phyloP scores from a whole-genome alignment of 495 filamentous ascomycete species.

The Aspergillus hancockii region DNA sequence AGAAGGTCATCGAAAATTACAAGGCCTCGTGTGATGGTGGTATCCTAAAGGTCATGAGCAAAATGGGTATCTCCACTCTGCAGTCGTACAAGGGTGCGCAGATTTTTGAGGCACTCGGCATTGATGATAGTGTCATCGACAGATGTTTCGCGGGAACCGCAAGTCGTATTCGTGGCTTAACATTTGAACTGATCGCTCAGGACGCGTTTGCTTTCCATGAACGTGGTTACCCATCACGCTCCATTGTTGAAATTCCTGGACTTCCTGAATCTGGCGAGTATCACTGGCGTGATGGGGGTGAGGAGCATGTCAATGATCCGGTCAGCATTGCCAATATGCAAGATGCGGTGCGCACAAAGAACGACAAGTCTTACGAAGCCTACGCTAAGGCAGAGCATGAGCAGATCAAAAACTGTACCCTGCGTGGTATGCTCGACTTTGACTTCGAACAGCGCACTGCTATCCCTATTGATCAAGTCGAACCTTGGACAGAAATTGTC shows the following conservation, averaged over 20 bases:
- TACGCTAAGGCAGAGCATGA: constrained; percentile 95
- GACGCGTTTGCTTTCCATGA: constrained; percentile 98
- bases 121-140: constrained; percentile 94
- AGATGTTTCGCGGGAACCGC: constrained; percentile 96
- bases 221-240: constrained; percentile 84
- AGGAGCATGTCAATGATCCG: constrained; percentile 98
- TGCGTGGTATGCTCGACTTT: constrained; percentile 96
- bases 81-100: constrained; percentile 99
- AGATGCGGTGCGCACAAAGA: constrained; percentile 96
- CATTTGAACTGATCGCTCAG: constrained; percentile 92
- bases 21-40: constrained; percentile 97
- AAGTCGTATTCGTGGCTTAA: constrained; percentile 92
- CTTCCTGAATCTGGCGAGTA: constrained; percentile 96
- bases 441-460: constrained; percentile 86
- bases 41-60: constrained; percentile 99
- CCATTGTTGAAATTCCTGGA: constrained; percentile 77
- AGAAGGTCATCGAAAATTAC: constrained; percentile 91
- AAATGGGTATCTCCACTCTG: constrained; percentile 99
- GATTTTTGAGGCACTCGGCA: constrained; percentile 98
- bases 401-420: constrained; percentile 96
- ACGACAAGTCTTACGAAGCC: constrained; percentile 99
- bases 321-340: constrained; percentile 96
- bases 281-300: constrained; percentile 98
- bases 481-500: constrained; percentile 98
- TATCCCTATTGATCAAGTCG: constrained; percentile 96